A percentile compares a stretch with the other conserved stretches of the same genome.
Conservation (phyloP, 83 land plant species). For the Diphasiastrum complanatum region DNA sequence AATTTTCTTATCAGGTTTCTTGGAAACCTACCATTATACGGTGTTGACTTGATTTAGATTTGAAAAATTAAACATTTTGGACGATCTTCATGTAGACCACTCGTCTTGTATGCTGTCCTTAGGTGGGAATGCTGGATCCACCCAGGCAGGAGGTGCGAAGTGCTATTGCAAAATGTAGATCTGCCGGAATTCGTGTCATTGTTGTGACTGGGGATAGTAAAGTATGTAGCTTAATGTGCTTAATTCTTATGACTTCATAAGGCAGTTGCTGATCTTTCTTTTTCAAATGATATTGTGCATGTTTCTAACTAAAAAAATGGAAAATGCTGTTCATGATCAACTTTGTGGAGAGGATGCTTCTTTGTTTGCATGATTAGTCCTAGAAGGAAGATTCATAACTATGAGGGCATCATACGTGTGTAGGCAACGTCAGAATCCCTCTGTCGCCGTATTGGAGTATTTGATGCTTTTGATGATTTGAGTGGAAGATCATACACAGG, state of each 20-base stretch:
- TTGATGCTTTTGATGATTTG: slow-evolving; percentile 74
- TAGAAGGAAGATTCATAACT: too few species aligned
- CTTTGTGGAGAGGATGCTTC: too few species aligned
- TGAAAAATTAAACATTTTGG: too few species aligned
- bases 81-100: too few species aligned
- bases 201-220: slow-evolving; percentile 98
- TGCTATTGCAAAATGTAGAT: slow-evolving; percentile 83
- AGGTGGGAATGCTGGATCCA: slow-evolving; percentile 99
- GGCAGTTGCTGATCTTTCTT: background rate
- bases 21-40: too few species aligned
- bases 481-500: slow-evolving; percentile 80
- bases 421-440: slow-evolving; percentile 93
- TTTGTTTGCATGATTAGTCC: too few species aligned
- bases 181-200: slow-evolving; percentile 97
- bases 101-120: background rate
- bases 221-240: slow-evolving; percentile 35
- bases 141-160: slow-evolving; percentile 82
- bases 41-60: too few species aligned
- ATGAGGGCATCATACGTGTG: too few species aligned
- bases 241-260: background rate
- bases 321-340: too few species aligned
- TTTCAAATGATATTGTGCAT: background rate
- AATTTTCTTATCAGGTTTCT: too few species aligned
- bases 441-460: slow-evolving; percentile 82
- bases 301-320: too few species aligned